phyloP scores from a whole-genome alignment of 2,329 filamentous ascomycete genomes.

The Fusarium odoratissimum region DNA sequence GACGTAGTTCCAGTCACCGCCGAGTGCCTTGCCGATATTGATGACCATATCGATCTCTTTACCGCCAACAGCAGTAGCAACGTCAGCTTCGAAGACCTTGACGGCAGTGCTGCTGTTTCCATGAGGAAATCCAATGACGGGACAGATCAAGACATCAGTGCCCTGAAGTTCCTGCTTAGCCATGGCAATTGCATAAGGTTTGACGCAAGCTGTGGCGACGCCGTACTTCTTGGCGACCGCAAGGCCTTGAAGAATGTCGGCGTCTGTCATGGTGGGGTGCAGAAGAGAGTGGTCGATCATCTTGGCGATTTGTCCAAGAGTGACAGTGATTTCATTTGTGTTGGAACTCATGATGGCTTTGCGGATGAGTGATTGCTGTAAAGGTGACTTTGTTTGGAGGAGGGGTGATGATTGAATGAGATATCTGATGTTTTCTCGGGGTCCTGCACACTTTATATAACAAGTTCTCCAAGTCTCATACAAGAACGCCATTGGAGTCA shows the following conservation, averaged over 20 bases:
- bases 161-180: constrained; percentile 61
- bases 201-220: constrained; percentile 68
- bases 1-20: constrained; percentile 68
- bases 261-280: constrained; percentile 70
- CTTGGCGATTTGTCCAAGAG: constrained; percentile 60
- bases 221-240: constrained; percentile 58
- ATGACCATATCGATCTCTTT: constrained; percentile 71
- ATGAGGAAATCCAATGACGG: constrained; percentile 71
- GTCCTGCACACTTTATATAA: fast-evolving
- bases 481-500: neutral
- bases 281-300: constrained; percentile 72
- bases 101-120: constrained; percentile 65
- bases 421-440: fast-evolving
- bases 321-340: constrained; percentile 49
- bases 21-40: constrained; percentile 68
- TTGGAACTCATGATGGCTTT: neutral
- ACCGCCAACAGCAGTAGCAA: constrained; percentile 61
- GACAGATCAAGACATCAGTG: constrained; percentile 62
- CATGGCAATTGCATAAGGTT: constrained; percentile 65
- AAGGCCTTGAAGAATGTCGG: constrained; percentile 62
- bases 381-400: fast-evolving
- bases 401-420: fast-evolving
- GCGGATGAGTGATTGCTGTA: fast-evolving
- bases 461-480: fast-evolving
- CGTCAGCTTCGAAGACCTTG: constrained; percentile 65